Evolutionary conservation across 805 yeast genomes (phyloP), one percentile per base, ranked within the genome.

Genomic region (Pichia rugopelliculosa): DNA sequence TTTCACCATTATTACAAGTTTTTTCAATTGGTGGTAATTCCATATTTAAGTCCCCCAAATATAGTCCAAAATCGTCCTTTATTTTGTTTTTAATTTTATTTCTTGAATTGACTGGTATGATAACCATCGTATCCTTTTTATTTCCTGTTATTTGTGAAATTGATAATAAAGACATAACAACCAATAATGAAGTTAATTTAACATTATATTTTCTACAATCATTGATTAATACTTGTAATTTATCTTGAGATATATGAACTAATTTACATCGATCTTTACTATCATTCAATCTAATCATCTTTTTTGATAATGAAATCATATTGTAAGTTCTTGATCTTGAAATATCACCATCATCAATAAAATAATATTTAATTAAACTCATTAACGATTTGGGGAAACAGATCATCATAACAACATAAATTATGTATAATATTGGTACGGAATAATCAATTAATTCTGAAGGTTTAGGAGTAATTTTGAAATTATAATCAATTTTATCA

Each of bases 61-160:
- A 49, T 13, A 48, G 33, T 6, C 52, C 54, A 48, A 51, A 43
- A 13, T 48, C 48, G 11, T 27, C 24, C n/a, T 39, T 30, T 3
- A 36, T 23, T 12, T 23, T 34, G 1, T 37, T 27, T 6, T 43
- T 20, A 34, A 51, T 39, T 36, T 46, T 46, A 23, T 33, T 33
- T 13, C 52, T 48, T 15, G 52, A 44, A 41, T 51, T 48, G 2
- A 49, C 46, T 1, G 52, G 54, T 15, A 51, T 41, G n/a, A 48
- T 41, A 17, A 50, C 50, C 37, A 44, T 48, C 6, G 54, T 46
- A 12, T 48, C 54, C 21, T 45, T 48, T 21, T 36, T 20, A 23
- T 36, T 23, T 2, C 52, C 54, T 4, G 48, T 48, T 4, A 51
- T 46, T 36, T 44, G 39, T 12, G 44, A 43, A 30, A 51, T 48